Evolutionary conservation across 495 filamentous ascomycete species (phyloP), one percentile per base, ranked within the genome.

Genomic region (Talaromyces trachyspermus): DNA sequence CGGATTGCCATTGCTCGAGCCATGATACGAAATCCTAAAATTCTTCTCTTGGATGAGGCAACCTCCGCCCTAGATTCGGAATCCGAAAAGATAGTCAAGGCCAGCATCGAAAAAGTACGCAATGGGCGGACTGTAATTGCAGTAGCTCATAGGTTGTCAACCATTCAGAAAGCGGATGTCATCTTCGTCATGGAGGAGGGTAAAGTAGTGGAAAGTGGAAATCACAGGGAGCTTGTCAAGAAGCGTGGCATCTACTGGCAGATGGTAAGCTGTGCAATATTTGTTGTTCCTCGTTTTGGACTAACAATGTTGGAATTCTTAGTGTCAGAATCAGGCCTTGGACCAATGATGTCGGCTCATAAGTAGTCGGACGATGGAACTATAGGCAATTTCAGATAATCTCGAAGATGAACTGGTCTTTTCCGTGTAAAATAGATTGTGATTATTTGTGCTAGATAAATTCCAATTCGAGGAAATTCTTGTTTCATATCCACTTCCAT

Each of bases 181-280:
- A 95, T 95, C 49, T 83, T 92, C 12, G 88, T 94, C 51, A 90
- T 95, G 85, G 66, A 72, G 1, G 60, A 79, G 40, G 12, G 88
- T 94, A 39, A 68, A n/a, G 88, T 94, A 39, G 69, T 94, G 11
- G 89, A 95, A 57, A 84, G 86, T 61, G 86, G 86, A 26, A 81
- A 73, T 2, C 86, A 89, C 53, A 68, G 51, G 3, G 49, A 56
- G 7, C 52, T 36, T 17, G 19, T 36, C 19, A 17, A 36, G 33
- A 36, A 36, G 14, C 33, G 19, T 9, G 33, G 33, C 4, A 36
- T 36, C 8, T 36, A 36, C n/a, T 36, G 33, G 33, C 14, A 36
- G 33, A 36, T 36, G 33, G 33, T 36, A 36, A 36, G 33, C 33
- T 18, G 3, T 18, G 33, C 11, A 9, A 36, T 17, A 15, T 18